Evolutionary conservation across 1,284 basidiomycete genomes (phyloP), one percentile per base, ranked within the genome.

Genomic region (Tilletia indica): DNA sequence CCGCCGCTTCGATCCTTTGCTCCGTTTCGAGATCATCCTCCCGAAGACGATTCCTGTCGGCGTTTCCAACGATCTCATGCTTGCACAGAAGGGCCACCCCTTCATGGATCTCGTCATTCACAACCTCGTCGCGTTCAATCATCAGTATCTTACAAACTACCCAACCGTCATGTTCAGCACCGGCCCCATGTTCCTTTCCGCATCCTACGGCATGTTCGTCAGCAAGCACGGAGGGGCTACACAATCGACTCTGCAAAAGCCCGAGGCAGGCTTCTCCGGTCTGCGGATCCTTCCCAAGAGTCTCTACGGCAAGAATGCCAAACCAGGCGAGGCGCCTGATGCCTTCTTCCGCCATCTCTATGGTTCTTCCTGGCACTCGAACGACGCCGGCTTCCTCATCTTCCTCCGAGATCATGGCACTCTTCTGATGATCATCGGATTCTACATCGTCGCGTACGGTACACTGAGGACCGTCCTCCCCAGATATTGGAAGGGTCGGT

Each of bases 111-210:
- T 94, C 85, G 92, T 94, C 68, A 96, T 98, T 78, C 91, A 96
- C 86, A 93, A 82, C 61, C 89, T 98, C 74, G 88, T 90, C 80
- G 91, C 90, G n/a, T 99, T 96, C 85, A 92, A 98, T 86, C 93
- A 96, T 85, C 89, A 90, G 70, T 98, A 93, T 89, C 85, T 97
- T 69, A 89, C 94, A 82, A 95, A 97, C 86, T 99, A 99, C 81
- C 96, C 97, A 42, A 99, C 96, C 47, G 96, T 99, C 86, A 99
- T 99, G 96, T 99, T 99, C 87, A 94, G 93, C 67, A 99, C 97
- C 0, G 96, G 96, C 1, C 87, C 86, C 42, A 86, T 86, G 86
- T 83, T 83, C 72, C 76, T 85, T 49, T 82, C 80, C 14, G 83
- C 83, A 5, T 73, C 79, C 19, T 83, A 81, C 69, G 78, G 80